phyloP scores from a whole-genome alignment of 345 rosid species.

The Dimocarpus longan region DNA sequence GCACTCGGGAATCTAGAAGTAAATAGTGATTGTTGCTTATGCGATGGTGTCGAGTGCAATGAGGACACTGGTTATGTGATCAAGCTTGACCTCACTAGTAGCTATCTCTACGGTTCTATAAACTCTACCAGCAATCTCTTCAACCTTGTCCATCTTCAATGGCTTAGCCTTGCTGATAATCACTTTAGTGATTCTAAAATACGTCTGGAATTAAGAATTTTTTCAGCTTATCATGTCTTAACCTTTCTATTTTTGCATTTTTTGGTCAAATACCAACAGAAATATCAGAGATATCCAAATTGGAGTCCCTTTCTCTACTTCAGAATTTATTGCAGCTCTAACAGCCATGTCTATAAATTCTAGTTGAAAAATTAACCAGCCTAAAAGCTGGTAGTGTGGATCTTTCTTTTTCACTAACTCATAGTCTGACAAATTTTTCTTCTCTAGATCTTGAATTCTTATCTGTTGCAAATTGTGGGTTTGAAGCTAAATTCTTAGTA shows the following conservation, averaged over 20 bases:
- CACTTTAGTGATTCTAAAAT: background rate
- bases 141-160: constrained; percentile 11
- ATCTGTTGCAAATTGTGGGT: too few species aligned
- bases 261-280: constrained; percentile 7
- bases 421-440: too few species aligned
- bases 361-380: background rate
- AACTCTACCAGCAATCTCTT: constrained; percentile 5
- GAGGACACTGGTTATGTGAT: constrained; percentile 10
- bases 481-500: too few species aligned
- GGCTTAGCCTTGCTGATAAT: constrained; percentile 4
- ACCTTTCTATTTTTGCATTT: background rate
- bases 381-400: background rate
- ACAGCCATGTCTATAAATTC: background rate
- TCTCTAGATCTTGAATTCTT: too few species aligned
- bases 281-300: background rate
- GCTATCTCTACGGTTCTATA: constrained; percentile 1
- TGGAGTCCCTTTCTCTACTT: constrained; percentile 20
- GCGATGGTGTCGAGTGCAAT: constrained; percentile 11
- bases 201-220: background rate
- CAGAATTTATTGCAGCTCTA: background rate
- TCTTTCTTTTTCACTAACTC: too few species aligned
- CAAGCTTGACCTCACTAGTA: background rate
- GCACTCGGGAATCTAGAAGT: background rate
- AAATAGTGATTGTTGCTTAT: background rate
- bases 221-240: background rate